A percentile compares a stretch with the other conserved stretches of the same genome.
Evolutionary conservation across 164 flowering plant species (phyloP).

Genomic region (Macadamia tetraphylla): DNA sequence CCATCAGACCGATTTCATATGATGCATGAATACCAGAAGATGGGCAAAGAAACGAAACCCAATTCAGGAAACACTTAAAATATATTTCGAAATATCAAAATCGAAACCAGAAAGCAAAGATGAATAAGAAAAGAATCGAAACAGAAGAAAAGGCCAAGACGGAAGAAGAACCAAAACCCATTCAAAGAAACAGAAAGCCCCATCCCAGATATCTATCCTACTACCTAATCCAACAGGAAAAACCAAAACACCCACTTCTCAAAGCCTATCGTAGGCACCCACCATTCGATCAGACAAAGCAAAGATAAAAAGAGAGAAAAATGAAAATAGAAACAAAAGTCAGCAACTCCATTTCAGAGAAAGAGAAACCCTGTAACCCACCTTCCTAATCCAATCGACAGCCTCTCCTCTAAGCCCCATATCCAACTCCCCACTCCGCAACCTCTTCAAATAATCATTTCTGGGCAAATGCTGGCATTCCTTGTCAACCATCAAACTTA

Average conservation of each 20-base stretch:
- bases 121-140: too few relatives aligned
- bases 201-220: too few relatives aligned
- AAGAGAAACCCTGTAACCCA: conserved; percentile 19
- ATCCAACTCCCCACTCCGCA: conserved; percentile 62
- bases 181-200: too few relatives aligned
- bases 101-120: too few relatives aligned
- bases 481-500: conserved; percentile 50
- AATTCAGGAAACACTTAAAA: conserved; percentile 1
- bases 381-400: conserved; percentile 88
- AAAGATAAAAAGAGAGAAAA: too few relatives aligned
- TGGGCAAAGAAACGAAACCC: not conserved
- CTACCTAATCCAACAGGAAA: too few relatives aligned
- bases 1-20: not conserved
- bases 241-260: not conserved
- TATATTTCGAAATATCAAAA: not conserved
- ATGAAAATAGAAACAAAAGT: not conserved
- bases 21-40: not conserved
- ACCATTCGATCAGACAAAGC: not conserved
- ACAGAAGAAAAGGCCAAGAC: too few relatives aligned
- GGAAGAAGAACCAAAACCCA: too few relatives aligned
- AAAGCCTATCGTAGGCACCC: not conserved
- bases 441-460: conserved; percentile 50
- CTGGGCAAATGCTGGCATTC: conserved; percentile 53
- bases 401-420: conserved; percentile 50
- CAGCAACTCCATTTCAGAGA: not conserved